Evolutionary conservation across 2,329 filamentous ascomycete genomes (phyloP).

Genomic region (Apiospora saccharicola): DNA sequence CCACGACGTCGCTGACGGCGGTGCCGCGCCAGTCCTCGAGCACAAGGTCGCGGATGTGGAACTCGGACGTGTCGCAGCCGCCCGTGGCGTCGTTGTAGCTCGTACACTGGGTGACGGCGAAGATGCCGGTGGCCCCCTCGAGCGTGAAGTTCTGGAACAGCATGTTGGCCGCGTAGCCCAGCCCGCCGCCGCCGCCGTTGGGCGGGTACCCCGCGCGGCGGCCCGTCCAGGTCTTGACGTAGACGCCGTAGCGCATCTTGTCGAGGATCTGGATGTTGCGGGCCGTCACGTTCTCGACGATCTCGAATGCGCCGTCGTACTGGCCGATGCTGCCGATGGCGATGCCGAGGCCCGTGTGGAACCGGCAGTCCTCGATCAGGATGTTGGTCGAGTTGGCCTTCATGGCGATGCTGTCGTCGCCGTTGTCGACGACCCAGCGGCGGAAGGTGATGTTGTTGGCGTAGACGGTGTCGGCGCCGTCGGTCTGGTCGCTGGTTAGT

Average conservation of each 20-base stretch:
- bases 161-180: conserved; percentile 47
- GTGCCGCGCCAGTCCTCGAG: conserved; percentile 18
- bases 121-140: conserved; percentile 31
- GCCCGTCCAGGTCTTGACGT: conserved; percentile 67
- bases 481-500: conserved; percentile 3
- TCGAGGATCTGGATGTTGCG: conserved; percentile 52
- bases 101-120: conserved; percentile 41
- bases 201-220: conserved; percentile 58
- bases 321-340: conserved; percentile 66
- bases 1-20: conserved; percentile 22
- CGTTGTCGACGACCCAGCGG: conserved; percentile 58
- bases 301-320: conserved; percentile 56
- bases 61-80: conserved; percentile 22
- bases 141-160: conserved; percentile 34
- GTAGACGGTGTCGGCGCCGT: conserved; percentile 55
- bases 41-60: conserved; percentile 21
- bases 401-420: conserved; percentile 60
- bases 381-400: conserved; percentile 66
- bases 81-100: conserved; percentile 14
- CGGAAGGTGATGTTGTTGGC: conserved; percentile 59
- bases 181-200: conserved; percentile 65
- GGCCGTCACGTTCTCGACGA: conserved; percentile 56
- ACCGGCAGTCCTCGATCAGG: conserved; percentile 54
- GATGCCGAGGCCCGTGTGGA: conserved; percentile 59
- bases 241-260: conserved; percentile 56